Evolutionary conservation across 1,139 yeast genomes (phyloP).

Genomic region (Candida smagusa): DNA sequence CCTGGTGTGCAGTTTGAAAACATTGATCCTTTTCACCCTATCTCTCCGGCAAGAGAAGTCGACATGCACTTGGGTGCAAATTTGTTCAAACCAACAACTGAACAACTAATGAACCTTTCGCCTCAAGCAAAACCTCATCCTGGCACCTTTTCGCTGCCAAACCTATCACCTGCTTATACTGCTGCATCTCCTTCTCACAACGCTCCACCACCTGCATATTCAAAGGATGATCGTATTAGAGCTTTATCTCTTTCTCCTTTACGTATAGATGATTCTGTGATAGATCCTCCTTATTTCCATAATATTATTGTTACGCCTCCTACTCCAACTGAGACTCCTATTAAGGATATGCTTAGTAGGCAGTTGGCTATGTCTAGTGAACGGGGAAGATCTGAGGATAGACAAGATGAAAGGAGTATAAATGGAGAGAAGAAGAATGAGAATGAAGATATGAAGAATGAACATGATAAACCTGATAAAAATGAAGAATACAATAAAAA

Average conservation of each 20-base stretch:
- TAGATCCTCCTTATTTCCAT: slow-evolving; percentile 2
- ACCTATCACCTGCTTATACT: slow-evolving; percentile 44
- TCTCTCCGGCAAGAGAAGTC: slow-evolving; percentile 35
- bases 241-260: slow-evolving; percentile 31
- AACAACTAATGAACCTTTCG: slow-evolving; percentile 35
- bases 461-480: no score
- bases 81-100: slow-evolving; percentile 50
- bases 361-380: slow-evolving; percentile 4
- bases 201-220: slow-evolving; percentile 39
- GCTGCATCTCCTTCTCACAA: slow-evolving; percentile 18
- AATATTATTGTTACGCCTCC: slow-evolving; percentile 9
- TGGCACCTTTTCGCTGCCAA: slow-evolving; percentile 39
- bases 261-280: slow-evolving; percentile 17
- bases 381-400: slow-evolving; percentile 1
- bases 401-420: background rate
- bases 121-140: slow-evolving; percentile 58
- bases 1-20: slow-evolving; percentile 43
- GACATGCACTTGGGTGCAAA: slow-evolving; percentile 56
- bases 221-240: slow-evolving; percentile 16
- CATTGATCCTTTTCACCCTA: slow-evolving; percentile 23
- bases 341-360: slow-evolving; percentile 12
- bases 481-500: no score
- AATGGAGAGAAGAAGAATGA: no score
- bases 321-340: slow-evolving; percentile 12
- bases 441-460: no score